phyloP scores from a whole-genome alignment of 2,329 filamentous ascomycete genomes.

The Grosmannia penicillata region DNA sequence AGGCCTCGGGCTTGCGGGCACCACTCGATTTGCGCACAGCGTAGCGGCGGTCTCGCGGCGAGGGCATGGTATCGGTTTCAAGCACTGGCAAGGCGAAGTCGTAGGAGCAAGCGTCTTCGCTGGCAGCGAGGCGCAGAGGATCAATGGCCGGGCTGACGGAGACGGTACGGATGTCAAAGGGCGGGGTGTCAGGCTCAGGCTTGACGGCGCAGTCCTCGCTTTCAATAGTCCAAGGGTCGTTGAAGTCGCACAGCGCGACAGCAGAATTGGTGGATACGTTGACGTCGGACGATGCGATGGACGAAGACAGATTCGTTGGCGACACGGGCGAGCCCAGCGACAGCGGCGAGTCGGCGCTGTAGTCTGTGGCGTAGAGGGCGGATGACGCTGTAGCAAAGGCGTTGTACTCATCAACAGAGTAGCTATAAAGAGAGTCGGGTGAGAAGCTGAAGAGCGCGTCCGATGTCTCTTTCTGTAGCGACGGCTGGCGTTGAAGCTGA shows the following conservation, averaged over 20 bases:
- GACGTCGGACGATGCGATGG: no score
- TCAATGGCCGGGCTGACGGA: conserved; percentile 20
- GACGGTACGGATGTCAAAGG: conserved; percentile 12
- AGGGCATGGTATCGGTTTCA: background rate
- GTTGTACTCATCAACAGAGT: conserved; percentile 16
- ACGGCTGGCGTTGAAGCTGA: conserved; percentile 3
- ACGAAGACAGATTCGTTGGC: no score
- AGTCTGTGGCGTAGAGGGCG: conserved; percentile 16
- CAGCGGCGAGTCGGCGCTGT: conserved; percentile 20
- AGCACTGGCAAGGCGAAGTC: no score
- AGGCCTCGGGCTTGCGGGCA: no score
- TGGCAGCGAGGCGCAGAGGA: conserved; percentile 17
- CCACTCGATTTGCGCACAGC: conserved; percentile 11
- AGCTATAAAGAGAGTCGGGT: conserved; percentile 13
- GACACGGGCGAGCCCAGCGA: conserved; percentile 19
- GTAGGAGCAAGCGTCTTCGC: no score
- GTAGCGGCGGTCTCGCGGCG: conserved; percentile 10
- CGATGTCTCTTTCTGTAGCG: conserved; percentile 11
- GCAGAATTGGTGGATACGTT: conserved; percentile 17
- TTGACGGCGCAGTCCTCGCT: no score
- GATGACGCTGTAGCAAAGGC: conserved; percentile 5
- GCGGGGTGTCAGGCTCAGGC: conserved; percentile 16
- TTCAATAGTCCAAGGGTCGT: conserved; percentile 8
- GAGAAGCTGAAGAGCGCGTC: conserved; percentile 14
- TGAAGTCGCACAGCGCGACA: conserved; percentile 15